Evolutionary conservation across 129 eudicot species (phyloP).

Genomic region (Solidago caesia): DNA sequence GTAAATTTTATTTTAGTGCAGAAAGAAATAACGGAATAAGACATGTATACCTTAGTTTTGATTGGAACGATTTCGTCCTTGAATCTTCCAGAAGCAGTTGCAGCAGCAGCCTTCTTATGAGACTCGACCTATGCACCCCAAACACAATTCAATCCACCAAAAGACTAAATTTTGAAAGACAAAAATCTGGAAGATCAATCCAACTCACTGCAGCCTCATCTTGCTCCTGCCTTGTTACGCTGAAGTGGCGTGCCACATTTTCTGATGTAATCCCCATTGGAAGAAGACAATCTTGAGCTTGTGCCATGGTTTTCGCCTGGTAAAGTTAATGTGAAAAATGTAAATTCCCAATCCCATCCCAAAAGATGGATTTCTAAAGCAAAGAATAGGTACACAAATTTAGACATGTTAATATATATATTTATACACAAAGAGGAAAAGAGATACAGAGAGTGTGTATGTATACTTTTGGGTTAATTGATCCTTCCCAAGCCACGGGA

Average conservation of each 20-base stretch:
- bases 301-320: slow-evolving; percentile 74
- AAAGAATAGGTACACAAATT: neutral
- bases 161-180: neutral
- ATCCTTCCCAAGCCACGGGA: slow-evolving; percentile 95
- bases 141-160: slow-evolving; percentile 4
- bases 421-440: neutral
- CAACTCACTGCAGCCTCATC: slow-evolving; percentile 97
- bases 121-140: slow-evolving; percentile 65
- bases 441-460: slow-evolving; percentile 8
- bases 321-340: slow-evolving; percentile 15
- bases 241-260: slow-evolving; percentile 85
- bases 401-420: no score
- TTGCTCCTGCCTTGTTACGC: slow-evolving; percentile 87
- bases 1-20: neutral
- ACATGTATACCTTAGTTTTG: slow-evolving; percentile 60
- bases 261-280: slow-evolving; percentile 99
- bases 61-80: slow-evolving; percentile 92
- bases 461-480: slow-evolving; percentile 78
- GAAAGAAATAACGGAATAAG: neutral
- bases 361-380: neutral
- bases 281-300: slow-evolving; percentile 96
- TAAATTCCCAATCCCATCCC: neutral
- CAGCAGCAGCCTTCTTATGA: slow-evolving; percentile 96
- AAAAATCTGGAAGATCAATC: neutral
- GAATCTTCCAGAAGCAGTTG: slow-evolving; percentile 88